phyloP scores from a whole-genome alignment of 441 rosid species.

The Gossypium aridum region DNA sequence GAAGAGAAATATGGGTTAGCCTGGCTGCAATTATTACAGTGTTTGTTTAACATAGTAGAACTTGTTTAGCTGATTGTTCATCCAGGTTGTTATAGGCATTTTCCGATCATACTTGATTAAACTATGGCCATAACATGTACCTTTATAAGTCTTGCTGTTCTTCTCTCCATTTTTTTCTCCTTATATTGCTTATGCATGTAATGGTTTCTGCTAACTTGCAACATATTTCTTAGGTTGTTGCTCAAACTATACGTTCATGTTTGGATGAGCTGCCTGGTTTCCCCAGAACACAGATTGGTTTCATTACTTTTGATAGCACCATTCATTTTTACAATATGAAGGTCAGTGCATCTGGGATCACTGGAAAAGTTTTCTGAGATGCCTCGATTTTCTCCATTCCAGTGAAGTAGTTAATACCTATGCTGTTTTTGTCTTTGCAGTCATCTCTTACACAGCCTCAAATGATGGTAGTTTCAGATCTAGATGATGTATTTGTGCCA shows the following conservation, averaged over 20 bases:
- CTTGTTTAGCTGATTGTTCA: not conserved
- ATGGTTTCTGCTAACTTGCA: not conserved
- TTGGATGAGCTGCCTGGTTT: slow-evolving; percentile 92
- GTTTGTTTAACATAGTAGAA: not conserved
- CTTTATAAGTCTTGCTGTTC: not conserved
- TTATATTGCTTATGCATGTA: not conserved
- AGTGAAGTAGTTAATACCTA: slow-evolving; percentile 12
- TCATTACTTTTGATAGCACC: slow-evolving; percentile 96
- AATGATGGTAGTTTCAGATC: slow-evolving; percentile 98
- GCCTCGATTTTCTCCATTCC: not conserved
- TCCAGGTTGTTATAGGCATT: slow-evolving; percentile 1
- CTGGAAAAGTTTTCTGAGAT: slow-evolving; percentile 14
- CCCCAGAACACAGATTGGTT: slow-evolving; percentile 98
- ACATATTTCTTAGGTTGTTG: slow-evolving; percentile 56
- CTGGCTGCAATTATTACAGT: not conserved
- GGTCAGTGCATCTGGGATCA: slow-evolving; percentile 40
- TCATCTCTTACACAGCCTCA: slow-evolving; percentile 98
- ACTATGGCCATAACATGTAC: not conserved
- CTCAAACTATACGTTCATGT: slow-evolving; percentile 91
- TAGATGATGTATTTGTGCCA: slow-evolving; percentile 91
- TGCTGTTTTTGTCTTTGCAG: slow-evolving; percentile 46
- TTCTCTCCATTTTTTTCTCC: not conserved
- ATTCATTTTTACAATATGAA: slow-evolving; percentile 97
- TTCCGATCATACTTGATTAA: not conserved
- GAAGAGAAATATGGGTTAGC: not conserved